Percentiles rank a stretch among this genome's conserved stretches.
phyloP scores from a whole-genome alignment of 2,329 filamentous ascomycete genomes.

The Fusarium humuli region DNA sequence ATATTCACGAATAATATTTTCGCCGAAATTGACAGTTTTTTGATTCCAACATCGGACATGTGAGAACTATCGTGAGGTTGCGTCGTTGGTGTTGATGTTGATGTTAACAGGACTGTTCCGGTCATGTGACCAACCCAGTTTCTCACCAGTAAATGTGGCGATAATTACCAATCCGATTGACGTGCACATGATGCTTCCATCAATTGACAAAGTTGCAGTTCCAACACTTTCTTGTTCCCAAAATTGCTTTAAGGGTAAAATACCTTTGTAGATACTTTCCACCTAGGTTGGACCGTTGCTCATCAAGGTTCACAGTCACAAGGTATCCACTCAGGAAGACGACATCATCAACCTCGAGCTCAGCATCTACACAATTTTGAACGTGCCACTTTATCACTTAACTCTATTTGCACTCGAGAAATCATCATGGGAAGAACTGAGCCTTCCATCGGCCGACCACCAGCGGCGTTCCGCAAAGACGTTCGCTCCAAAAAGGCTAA shows the following conservation, averaged over 20 bases:
- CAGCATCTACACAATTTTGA: not conserved
- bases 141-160: constrained; percentile 1
- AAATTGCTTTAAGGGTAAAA: rapidly evolving
- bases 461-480: constrained; percentile 45
- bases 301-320: constrained; percentile 18
- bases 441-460: constrained; percentile 40
- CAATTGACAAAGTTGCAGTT: rapidly evolving
- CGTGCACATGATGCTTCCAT: not conserved
- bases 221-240: rapidly evolving
- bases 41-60: no score
- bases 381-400: not conserved
- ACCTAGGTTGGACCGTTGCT: not conserved
- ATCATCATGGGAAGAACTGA: constrained; percentile 42
- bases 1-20: rapidly evolving
- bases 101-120: not conserved
- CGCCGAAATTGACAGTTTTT: rapidly evolving
- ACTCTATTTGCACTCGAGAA: rapidly evolving
- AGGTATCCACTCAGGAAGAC: not conserved
- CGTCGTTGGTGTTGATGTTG: not conserved
- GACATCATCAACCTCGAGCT: not conserved
- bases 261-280: constrained; percentile 16
- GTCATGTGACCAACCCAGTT: constrained; percentile 7
- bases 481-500: constrained; percentile 67
- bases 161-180: not conserved
- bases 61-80: not conserved